phyloP scores from a whole-genome alignment of 148 eudicot species.

The Cornus kousa region DNA sequence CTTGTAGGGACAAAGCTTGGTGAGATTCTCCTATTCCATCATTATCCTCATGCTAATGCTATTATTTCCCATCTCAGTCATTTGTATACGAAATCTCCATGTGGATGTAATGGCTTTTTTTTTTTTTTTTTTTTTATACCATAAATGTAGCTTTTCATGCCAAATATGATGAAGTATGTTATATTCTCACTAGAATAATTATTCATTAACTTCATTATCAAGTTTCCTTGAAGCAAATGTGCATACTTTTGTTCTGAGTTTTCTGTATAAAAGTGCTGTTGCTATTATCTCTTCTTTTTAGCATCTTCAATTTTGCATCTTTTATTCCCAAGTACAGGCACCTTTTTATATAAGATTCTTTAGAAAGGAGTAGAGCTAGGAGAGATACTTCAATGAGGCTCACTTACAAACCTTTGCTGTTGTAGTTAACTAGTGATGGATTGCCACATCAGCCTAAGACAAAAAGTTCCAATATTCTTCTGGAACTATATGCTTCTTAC shows the following conservation, averaged over 20 bases:
- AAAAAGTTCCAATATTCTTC: background rate
- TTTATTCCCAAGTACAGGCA: background rate
- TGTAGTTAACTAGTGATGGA: background rate
- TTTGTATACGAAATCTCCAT: background rate
- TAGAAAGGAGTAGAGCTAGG: background rate
- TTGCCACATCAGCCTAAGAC: background rate
- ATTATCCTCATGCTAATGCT: slow-evolving; percentile 7
- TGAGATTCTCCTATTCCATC: slow-evolving; percentile 22
- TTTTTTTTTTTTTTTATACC: background rate
- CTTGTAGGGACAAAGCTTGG: slow-evolving; percentile 93
- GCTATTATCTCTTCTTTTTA: background rate
- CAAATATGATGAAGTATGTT: background rate
- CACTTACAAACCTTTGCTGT: background rate
- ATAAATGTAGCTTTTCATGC: background rate
- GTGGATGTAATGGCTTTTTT: background rate
- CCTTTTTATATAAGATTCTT: background rate
- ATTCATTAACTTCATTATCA: background rate
- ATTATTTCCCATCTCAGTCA: background rate
- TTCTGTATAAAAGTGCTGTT: background rate
- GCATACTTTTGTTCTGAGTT: background rate
- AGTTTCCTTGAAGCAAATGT: background rate
- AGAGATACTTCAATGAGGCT: background rate
- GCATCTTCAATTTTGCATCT: background rate
- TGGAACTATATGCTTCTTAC: background rate
- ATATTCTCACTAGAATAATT: background rate